Base-by-base conservation (phyloP, 1,139 yeast genomes). In the Pichia sp. region DNA sequence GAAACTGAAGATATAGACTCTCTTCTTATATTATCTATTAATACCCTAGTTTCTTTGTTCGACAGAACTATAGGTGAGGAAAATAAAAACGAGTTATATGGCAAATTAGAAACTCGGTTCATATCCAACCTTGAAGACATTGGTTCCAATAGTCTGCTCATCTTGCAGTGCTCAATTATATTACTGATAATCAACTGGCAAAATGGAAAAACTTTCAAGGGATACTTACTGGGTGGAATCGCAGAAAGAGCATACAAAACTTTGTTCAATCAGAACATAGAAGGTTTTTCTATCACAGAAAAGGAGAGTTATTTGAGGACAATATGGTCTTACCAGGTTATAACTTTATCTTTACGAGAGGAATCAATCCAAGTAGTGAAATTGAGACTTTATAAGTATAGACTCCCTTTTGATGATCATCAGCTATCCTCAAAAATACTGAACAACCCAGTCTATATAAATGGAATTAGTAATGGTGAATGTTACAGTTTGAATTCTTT, bases 241-340 rank as follows among this genome's bases (percentile, higher is more conserved):
- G 58, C 59, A 3, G 59, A 58, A 41, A 37, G 59, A 22, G 51
- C 56, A 4, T 54, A 46, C 21, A 40, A 42, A 13, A 25, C 52
- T 45, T 43, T 58, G 7, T 46, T 42, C 9, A 44, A 47, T n/a
- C 53, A 50, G 28, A 49, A 48, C 30, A 26, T 37, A 7, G 49
- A 49, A 2, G n/a, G 12, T n/a, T 13, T 22, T 12, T 31, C 53
- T 2, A 39, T 52, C 12, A 22, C 52, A 16, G 45, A 53, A 18
- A 44, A 49, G 9, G 60, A 56, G 30, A 16, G 48, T 26, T 47
- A 47, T 23, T 43, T 56, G 5, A 44, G 59, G 36, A 58, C 58
- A 1, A 40, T 58, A 3, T 58, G 60, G 60, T 50, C 57, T 13
- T 58, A 58, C 46, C 57, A 56, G 40, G 13, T 55, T 46, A 56